Conservation (phyloP, 1,139 yeast genomes). For the Yamadazyma kanchanaburiensis region DNA sequence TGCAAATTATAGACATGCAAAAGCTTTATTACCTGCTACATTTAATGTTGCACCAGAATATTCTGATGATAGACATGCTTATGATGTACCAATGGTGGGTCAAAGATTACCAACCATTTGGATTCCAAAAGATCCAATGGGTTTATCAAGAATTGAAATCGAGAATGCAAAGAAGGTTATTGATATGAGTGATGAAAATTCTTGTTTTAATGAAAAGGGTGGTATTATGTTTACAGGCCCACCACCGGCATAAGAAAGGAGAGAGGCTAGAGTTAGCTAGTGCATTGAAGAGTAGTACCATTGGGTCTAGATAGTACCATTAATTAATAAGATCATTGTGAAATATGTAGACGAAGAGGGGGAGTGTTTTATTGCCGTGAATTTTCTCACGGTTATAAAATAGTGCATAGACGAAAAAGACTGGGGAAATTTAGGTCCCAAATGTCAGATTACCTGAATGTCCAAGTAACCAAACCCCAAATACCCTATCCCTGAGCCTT, state of each 20-base stretch:
- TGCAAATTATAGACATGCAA: slow-evolving; percentile 52
- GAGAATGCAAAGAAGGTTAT: slow-evolving; percentile 42
- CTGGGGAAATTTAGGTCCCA: too few species aligned
- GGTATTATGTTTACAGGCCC: slow-evolving; percentile 49
- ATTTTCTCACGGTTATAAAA: too few species aligned
- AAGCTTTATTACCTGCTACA: slow-evolving; percentile 51
- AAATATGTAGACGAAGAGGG: too few species aligned
- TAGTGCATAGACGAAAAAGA: too few species aligned
- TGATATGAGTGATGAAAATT: slow-evolving; percentile 62
- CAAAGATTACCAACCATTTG: slow-evolving; percentile 71
- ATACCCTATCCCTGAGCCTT: too few species aligned
- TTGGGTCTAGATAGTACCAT: too few species aligned
- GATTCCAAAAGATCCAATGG: slow-evolving; percentile 86
- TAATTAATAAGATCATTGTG: too few species aligned
- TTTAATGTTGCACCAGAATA: slow-evolving; percentile 29
- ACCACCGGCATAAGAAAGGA: slow-evolving; percentile 55
- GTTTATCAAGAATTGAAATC: slow-evolving; percentile 63
- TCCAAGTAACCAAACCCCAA: too few species aligned
- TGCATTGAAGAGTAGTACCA: too few species aligned
- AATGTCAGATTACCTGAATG: too few species aligned
- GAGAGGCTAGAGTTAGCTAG: too few species aligned
- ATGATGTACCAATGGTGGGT: slow-evolving; percentile 68
- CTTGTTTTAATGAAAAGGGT: slow-evolving; percentile 61
- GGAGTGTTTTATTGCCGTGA: too few species aligned
- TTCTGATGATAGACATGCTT: slow-evolving; percentile 41